A percentile compares a stretch with the other conserved stretches of the same genome.
Conservation (phyloP, 139 green algal genomes). For the Mychonastes homosphaera region DNA sequence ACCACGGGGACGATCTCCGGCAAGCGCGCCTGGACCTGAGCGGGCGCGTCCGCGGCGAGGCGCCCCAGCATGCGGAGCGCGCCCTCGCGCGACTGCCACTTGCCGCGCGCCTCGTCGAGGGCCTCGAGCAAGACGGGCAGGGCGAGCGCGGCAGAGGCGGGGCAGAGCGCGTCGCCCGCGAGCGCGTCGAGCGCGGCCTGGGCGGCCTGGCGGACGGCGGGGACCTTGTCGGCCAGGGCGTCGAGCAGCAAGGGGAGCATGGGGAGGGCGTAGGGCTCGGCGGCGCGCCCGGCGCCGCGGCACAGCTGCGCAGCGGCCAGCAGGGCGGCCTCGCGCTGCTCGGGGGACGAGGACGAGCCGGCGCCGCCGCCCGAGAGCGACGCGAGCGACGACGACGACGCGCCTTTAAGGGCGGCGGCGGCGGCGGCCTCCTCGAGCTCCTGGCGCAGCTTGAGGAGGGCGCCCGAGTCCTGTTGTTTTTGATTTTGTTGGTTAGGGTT, state of each 20-base stretch:
- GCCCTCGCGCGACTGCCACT: conserved; percentile 45
- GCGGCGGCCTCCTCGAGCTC: too few relatives aligned
- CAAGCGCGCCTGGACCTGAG: conserved; percentile 34
- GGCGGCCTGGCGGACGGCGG: conserved; percentile 42
- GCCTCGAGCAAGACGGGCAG: conserved; percentile 4
- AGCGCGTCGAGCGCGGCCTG: conserved; percentile 8
- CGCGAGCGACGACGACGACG: too few relatives aligned
- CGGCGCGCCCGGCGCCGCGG: conserved; percentile 19
- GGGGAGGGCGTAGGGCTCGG: conserved; percentile 60
- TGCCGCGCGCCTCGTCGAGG: conserved; percentile 7
- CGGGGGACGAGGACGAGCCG: too few relatives aligned
- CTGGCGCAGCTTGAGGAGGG: too few relatives aligned
- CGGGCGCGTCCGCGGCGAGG: conserved; percentile 24
- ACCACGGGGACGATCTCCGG: conserved; percentile 60
- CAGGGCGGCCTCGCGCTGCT: conserved; percentile 33
- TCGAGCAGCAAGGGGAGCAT: conserved; percentile 54
- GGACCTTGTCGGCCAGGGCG: conserved; percentile 53
- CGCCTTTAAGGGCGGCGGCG: too few relatives aligned
- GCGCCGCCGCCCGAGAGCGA: too few relatives aligned
- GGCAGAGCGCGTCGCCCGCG: conserved; percentile 13
- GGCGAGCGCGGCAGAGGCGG: conserved; percentile 15
- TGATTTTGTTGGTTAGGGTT: too few relatives aligned
- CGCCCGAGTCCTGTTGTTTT: too few relatives aligned
- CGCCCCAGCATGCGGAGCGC: conserved; percentile 32
- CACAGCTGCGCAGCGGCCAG: conserved; percentile 28